Base-by-base conservation (phyloP, 257 asterid genomes). In the Solanum corneliomulleri region DNA sequence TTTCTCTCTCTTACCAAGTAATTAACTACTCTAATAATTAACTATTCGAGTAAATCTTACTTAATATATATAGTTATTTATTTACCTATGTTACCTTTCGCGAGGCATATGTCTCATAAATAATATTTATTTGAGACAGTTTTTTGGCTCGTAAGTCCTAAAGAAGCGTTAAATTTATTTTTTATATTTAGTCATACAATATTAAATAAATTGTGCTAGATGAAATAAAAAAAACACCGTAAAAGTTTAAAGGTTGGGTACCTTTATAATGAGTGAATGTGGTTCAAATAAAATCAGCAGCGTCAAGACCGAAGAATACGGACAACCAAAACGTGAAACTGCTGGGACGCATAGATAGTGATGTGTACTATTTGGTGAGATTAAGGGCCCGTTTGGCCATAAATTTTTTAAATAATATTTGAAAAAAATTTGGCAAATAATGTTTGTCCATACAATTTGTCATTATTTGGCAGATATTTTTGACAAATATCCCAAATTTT, bases 311-410 rank as follows among this genome's bases (percentile, higher is more conserved):
- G 15, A 8, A 77, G 8, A 77, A 20, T 80, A 80, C 0, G 68
- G 84, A 47, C 84, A 80, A 9, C 66, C 25, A 47, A 80, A 80
- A 80, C 68, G 66, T 80, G 68, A 80, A 27, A 80, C 16, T 27
- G 29, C 44, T 80, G 42, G 62, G 84, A n/a, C 23, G n/a, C 1
- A 56, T 56, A 56, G 20, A 18, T 56, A 56, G 21, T 1, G 21
- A 12, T 13, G n/a, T 2, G 62, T 16, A 56, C n/a, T 56, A 18
- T 10, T 56, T 18, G 62, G 62, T 56, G 62, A 16, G n/a, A 52
- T n/a, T n/a, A n/a, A n/a, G n/a, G n/a, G n/a, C n/a, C n/a, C n/a
- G n/a, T n/a, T n/a, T n/a, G n/a, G n/a, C n/a, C n/a, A n/a, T n/a
- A n/a, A n/a, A n/a, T n/a, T n/a, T n/a, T n/a, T n/a, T n/a, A n/a